Base-by-base conservation (phyloP, 2,329 filamentous ascomycete species). In the Cryphonectria carpinicola region DNA sequence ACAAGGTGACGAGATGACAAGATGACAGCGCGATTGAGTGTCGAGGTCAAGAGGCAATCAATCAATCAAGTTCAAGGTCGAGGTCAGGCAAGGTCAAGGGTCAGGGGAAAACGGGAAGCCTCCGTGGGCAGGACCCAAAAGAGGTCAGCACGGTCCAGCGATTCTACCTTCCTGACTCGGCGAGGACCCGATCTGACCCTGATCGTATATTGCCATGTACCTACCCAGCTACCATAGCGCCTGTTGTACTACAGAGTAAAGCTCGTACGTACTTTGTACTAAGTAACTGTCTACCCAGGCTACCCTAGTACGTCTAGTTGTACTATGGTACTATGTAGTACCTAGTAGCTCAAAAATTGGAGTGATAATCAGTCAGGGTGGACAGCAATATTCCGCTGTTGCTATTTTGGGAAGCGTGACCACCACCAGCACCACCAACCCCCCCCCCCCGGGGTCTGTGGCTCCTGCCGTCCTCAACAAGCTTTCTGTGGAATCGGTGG, bases 151-250 rank as follows among this genome's bases (percentile, higher is more conserved):
- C 61, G 61, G 39, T 17, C 37, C 61, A 65, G 22, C 43, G 28
- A 25, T 41, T 43, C n/a, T 28, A 60, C 65, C 65, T 67, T 61
- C 65, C 65, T 35, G 32, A 60, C 19, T 49, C 65, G 65, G 65
- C 54, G 35, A 61, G 65, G 25, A 49, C 19, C 65, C 54, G 65
- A 49, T 35, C 41, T 35, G 35, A 58, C 54, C 54, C 54, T 32
- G 54, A 32, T 58, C 54, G 25, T 32, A 58, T 32, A 32, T 32
- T 19, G 19, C 54, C 14, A 32, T 17, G 54, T 19, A 32, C 28
- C 14, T 32, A 10, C 52, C 52, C 11, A 11, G n/a, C 25, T 58
- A 11, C 37, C 8, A 39, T 11, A 10, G 7, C 11, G 37, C 37
- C 37, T 11, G 37, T 11, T 11, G 17, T 46, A 46, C 43, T 46